phyloP scores from a whole-genome alignment of 768 basidiomycete genomes.

The button mushroom (Agaricus bisporus) region DNA sequence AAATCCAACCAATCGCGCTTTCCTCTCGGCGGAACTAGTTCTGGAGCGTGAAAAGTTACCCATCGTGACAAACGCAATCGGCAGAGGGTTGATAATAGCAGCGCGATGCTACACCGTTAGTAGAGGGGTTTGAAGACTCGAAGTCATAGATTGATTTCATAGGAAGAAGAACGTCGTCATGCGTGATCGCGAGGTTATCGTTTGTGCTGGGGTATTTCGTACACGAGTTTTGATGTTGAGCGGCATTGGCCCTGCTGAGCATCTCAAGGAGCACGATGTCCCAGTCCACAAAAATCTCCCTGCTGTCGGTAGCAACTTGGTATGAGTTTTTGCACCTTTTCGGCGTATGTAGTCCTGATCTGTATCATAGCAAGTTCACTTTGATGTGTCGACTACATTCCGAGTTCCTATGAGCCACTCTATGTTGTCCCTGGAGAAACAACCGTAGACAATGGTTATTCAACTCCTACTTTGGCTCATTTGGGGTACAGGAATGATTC shows the following conservation, averaged over 20 bases:
- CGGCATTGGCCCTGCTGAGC: constrained; percentile 64
- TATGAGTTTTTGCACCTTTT: constrained; percentile 12
- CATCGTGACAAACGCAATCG: constrained; percentile 49
- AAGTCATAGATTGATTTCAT: constrained; percentile 37
- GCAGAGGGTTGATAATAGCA: constrained; percentile 47
- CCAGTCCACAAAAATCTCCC: constrained; percentile 58
- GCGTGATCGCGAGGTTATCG: constrained; percentile 53
- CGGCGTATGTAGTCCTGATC: not conserved
- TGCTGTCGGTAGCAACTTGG: constrained; percentile 68
- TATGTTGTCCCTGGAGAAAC: constrained; percentile 19
- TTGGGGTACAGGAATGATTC: constrained; percentile 26
- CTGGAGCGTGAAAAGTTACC: constrained; percentile 54
- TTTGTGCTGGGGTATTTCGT: constrained; percentile 41
- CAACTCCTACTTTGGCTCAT: constrained; percentile 28
- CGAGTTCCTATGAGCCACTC: constrained; percentile 26
- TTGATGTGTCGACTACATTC: constrained; percentile 27
- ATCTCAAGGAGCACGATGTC: constrained; percentile 51
- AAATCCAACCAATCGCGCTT: constrained; percentile 59
- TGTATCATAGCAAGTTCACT: constrained; percentile 30
- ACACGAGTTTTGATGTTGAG: constrained; percentile 68
- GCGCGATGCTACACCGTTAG: constrained; percentile 36
- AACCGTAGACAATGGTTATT: constrained; percentile 20
- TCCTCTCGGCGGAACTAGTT: constrained; percentile 59
- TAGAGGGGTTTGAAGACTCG: constrained; percentile 56
- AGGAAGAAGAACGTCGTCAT: constrained; percentile 36